These are phyloP conservation scores for Wolfiporia cocos DNA, from an alignment of 1,284 basidiomycete genomes.

Conservation along the genomic window DNA sequence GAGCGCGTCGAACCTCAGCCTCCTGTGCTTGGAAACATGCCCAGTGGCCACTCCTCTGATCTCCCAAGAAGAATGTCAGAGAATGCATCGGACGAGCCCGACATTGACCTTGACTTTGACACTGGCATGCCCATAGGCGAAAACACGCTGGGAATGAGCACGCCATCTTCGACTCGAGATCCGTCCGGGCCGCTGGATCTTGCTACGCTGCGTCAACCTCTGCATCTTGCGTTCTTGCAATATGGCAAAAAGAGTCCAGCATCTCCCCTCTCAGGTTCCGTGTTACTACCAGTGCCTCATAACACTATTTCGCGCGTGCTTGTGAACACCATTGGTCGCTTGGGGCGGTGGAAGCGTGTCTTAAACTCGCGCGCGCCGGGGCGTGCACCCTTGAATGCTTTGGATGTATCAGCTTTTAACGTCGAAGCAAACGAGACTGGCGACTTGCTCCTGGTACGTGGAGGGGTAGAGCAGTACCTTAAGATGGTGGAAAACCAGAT, in stretches of 20 bases:
- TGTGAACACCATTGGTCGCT: constrained; percentile 73
- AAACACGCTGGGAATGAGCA: constrained; percentile 12
- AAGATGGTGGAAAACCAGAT: constrained; percentile 45
- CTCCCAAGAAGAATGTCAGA: constrained; percentile 35
- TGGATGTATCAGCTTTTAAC: constrained; percentile 63
- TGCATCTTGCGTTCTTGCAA: constrained; percentile 37
- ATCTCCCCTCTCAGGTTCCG: constrained; percentile 24
- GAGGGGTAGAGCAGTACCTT: constrained; percentile 61
- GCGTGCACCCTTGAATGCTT: constrained; percentile 34
- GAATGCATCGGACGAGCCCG: constrained; percentile 56
- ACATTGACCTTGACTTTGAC: constrained; percentile 69
- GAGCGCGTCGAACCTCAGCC: neutral
- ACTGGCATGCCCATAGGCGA: constrained; percentile 10
- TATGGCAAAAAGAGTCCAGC: constrained; percentile 34
- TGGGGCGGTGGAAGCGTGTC: constrained; percentile 79
- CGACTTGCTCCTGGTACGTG: constrained; percentile 53
- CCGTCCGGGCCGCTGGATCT: constrained; percentile 20
- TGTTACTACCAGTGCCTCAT: constrained; percentile 49
- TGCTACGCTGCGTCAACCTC: constrained; percentile 33
- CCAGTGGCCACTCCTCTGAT: constrained; percentile 44
- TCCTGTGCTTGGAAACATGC: neutral
- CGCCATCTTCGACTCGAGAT: constrained; percentile 8
- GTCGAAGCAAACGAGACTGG: constrained; percentile 52
- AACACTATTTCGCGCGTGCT: constrained; percentile 69
- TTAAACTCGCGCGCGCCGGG: constrained; percentile 48